phyloP scores from a whole-genome alignment of 441 rosid genomes.

The Corymbia citriodora region DNA sequence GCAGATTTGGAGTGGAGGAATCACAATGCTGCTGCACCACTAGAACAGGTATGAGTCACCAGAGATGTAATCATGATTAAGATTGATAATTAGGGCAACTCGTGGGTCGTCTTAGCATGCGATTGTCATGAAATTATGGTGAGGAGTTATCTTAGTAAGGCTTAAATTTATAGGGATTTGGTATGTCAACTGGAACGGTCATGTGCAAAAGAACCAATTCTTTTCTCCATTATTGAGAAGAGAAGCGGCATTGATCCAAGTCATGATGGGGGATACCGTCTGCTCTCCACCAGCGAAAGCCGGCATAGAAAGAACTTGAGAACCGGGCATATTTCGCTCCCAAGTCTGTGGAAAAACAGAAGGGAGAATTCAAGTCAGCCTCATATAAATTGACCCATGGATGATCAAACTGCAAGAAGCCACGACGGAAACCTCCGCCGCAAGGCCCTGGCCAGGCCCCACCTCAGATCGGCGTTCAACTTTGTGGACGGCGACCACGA shows the following conservation, averaged over 20 bases:
- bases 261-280: no score
- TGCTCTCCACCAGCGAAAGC: no score
- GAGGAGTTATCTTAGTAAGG: no score
- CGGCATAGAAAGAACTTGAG: slow-evolving; percentile 39
- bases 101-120: neutral
- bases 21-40: neutral
- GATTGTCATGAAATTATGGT: no score
- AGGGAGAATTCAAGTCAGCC: neutral
- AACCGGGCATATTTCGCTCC: neutral
- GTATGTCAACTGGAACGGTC: neutral
- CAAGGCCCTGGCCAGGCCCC: slow-evolving; percentile 1
- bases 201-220: no score
- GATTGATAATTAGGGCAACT: neutral
- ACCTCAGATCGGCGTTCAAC: slow-evolving; percentile 64
- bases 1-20: neutral
- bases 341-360: neutral
- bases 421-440: neutral
- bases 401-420: neutral
- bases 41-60: neutral
- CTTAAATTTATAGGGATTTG: no score
- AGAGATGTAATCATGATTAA: neutral
- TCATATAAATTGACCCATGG: neutral
- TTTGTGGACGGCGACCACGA: slow-evolving; percentile 74
- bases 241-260: no score
- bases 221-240: no score